These are phyloP conservation scores for Bolboschoenus planiculmis DNA, from an alignment of 176 grass and related monocot species.

Conservation along the genomic window DNA sequence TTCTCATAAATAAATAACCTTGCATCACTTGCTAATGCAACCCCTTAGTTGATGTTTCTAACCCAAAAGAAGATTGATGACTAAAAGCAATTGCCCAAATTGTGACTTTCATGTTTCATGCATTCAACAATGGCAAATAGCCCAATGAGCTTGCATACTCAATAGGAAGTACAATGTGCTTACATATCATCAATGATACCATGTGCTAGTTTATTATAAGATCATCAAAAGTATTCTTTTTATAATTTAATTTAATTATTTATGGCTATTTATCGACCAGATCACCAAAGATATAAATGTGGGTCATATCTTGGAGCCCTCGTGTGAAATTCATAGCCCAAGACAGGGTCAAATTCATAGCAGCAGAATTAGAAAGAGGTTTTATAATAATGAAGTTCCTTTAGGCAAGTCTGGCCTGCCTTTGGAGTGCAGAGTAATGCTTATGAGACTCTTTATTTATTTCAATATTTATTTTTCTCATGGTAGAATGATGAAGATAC, in stretches of 20 bases:
- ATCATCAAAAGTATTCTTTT: not conserved
- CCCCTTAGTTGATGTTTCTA: not conserved
- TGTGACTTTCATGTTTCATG: not conserved
- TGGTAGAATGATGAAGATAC: not conserved
- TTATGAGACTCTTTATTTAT: not conserved
- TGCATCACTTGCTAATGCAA: not conserved
- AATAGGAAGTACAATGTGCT: not conserved
- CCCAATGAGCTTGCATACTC: not conserved
- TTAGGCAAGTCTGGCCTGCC: not conserved
- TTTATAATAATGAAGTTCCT: not conserved
- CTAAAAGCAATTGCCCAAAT: not conserved
- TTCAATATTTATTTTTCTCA: not conserved
- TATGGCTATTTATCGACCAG: not conserved
- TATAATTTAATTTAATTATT: not conserved
- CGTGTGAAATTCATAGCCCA: not conserved
- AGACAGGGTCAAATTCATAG: not conserved
- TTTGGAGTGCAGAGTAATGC: not conserved
- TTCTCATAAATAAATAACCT: too few relatives aligned
- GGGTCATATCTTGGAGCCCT: not conserved
- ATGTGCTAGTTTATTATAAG: not conserved
- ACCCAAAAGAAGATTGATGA: not conserved
- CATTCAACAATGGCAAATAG: not conserved
- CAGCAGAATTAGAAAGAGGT: not conserved
- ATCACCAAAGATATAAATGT: not conserved
- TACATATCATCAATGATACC: not conserved